Evolutionary conservation across 2,329 filamentous ascomycete species (phyloP).

Genomic region (Fusarium odoratissimum): DNA sequence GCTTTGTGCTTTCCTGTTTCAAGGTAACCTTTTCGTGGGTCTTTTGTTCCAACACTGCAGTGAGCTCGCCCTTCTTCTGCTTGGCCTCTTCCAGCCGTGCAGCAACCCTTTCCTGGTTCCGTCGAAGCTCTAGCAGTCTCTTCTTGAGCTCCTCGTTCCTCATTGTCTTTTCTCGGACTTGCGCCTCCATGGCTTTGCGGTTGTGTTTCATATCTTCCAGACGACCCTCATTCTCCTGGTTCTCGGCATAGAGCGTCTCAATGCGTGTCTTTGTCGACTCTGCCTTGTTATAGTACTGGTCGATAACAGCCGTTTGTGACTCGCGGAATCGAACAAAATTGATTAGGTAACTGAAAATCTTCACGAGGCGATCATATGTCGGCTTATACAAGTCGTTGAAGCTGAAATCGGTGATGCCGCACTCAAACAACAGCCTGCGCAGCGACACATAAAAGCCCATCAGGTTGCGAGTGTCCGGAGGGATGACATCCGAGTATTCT

Average conservation of each 20-base stretch:
- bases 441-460: conserved; percentile 95
- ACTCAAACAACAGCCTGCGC: conserved; percentile 82
- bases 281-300: conserved; percentile 92
- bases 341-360: conserved; percentile 97
- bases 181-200: conserved; percentile 81
- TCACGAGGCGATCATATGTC: conserved; percentile 88
- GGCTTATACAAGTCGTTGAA: conserved; percentile 93
- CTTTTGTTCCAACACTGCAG: conserved; percentile 77
- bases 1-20: conserved; percentile 86
- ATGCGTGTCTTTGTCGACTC: conserved; percentile 89
- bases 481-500: conserved; percentile 85
- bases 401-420: conserved; percentile 92
- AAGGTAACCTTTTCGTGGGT: conserved; percentile 76
- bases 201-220: conserved; percentile 85
- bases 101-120: conserved; percentile 84
- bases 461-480: conserved; percentile 88
- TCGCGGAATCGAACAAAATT: conserved; percentile 98
- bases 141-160: conserved; percentile 90
- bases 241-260: conserved; percentile 85
- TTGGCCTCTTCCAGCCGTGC: conserved; percentile 86
- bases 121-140: conserved; percentile 80
- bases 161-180: conserved; percentile 85
- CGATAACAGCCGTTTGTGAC: conserved; percentile 88
- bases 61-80: conserved; percentile 80
- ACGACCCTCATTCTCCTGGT: conserved; percentile 85